These are phyloP conservation scores for Teunomyces atbi DNA, from an alignment of 805 yeast genomes.

Conservation along the genomic window DNA sequence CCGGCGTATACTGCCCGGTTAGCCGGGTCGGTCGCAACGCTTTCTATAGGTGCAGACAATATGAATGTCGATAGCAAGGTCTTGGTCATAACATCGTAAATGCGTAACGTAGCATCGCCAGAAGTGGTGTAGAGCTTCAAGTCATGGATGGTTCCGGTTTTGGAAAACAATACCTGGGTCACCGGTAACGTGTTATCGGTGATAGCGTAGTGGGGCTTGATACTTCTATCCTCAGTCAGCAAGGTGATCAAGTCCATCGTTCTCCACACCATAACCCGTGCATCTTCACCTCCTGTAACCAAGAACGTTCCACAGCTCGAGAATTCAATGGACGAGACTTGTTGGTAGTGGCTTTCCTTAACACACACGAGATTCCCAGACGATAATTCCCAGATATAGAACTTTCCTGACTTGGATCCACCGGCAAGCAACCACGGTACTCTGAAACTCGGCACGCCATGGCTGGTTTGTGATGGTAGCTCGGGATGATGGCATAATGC, in stretches of 20 bases:
- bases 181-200: constrained; percentile 62
- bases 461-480: constrained; percentile 17
- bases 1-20: constrained; percentile 76
- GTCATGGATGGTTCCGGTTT: constrained; percentile 58
- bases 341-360: constrained; percentile 83
- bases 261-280: constrained; percentile 75
- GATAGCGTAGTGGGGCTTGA: constrained; percentile 58
- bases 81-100: constrained; percentile 54
- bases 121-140: constrained; percentile 67
- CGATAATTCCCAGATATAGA: constrained; percentile 81
- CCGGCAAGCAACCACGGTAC: constrained; percentile 69
- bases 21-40: constrained; percentile 72
- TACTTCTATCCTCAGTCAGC: constrained; percentile 25
- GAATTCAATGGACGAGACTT: constrained; percentile 57
- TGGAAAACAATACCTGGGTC: constrained; percentile 43
- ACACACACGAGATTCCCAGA: constrained; percentile 74
- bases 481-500: constrained; percentile 40
- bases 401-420: constrained; percentile 70
- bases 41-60: constrained; percentile 53
- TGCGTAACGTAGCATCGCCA: constrained; percentile 68
- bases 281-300: constrained; percentile 77
- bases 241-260: constrained; percentile 54
- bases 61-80: constrained; percentile 68
- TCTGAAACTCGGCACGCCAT: constrained; percentile 40
- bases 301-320: constrained; percentile 61